phyloP scores from a whole-genome alignment of 1,139 yeast genomes.

The Zygoascus hellenicus region DNA sequence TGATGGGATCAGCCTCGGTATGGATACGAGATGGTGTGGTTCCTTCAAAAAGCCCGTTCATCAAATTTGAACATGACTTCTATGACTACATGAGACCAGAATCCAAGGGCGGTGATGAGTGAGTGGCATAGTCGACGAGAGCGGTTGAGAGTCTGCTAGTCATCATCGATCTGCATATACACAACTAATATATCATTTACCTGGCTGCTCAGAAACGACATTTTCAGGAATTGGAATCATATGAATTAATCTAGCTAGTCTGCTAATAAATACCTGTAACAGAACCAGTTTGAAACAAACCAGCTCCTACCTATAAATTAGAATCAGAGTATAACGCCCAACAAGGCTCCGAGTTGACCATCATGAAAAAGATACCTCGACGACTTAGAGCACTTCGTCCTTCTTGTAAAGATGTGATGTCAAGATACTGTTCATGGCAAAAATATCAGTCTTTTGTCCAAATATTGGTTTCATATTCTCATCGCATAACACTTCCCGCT shows the following conservation, averaged over 20 bases:
- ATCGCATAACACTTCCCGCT: conserved; percentile 64
- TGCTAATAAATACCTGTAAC: no score
- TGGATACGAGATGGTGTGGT: conserved; percentile 81
- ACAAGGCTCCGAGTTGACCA: no score
- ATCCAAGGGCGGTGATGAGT: not conserved
- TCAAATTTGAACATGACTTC: conserved; percentile 34
- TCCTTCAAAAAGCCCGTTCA: conserved; percentile 43
- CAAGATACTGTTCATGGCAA: conserved; percentile 60
- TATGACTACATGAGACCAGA: conserved; percentile 17
- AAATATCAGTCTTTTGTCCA: conserved; percentile 42
- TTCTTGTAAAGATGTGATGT: conserved; percentile 44
- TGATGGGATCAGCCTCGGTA: conserved; percentile 82
- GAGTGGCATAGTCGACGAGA: not conserved
- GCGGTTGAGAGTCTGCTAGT: no score
- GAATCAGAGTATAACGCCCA: no score
- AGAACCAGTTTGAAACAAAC: no score
- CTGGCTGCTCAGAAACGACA: no score
- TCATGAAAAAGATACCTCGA: no score
- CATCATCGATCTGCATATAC: no score
- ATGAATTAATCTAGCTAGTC: no score
- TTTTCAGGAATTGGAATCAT: no score
- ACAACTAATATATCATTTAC: no score
- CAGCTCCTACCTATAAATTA: no score
- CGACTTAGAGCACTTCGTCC: conserved; percentile 8
- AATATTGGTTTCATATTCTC: conserved; percentile 54